These are phyloP conservation scores for Moricandia moricandioides DNA, from an alignment of 345 rosid genomes.

Conservation along the genomic window DNA sequence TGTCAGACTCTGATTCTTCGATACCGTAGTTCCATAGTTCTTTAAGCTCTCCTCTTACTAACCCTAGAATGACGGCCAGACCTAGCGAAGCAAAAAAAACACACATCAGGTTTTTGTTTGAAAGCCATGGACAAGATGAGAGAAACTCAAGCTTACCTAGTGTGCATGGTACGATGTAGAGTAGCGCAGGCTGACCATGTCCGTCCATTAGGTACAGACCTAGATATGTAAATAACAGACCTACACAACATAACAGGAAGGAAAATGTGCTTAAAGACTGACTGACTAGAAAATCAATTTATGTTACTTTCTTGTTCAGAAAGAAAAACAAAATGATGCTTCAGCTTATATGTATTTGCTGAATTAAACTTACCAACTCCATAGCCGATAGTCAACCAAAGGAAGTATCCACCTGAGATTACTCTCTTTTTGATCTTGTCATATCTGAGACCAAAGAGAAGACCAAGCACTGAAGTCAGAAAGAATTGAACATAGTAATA, in stretches of 20 bases:
- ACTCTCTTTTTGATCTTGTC: slow-evolving; percentile 70
- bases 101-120: slow-evolving; percentile 2
- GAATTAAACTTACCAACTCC: slow-evolving; percentile 55
- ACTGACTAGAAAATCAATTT: background rate
- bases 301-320: background rate
- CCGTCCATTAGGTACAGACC: slow-evolving; percentile 93
- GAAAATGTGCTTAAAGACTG: background rate
- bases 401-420: slow-evolving; percentile 56
- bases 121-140: background rate
- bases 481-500: background rate
- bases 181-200: slow-evolving; percentile 96
- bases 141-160: slow-evolving; percentile 53
- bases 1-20: slow-evolving; percentile 34
- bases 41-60: slow-evolving; percentile 68
- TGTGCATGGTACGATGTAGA: slow-evolving; percentile 95
- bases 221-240: slow-evolving; percentile 74
- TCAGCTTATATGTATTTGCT: background rate
- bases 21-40: slow-evolving; percentile 56
- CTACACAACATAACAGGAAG: slow-evolving; percentile 41
- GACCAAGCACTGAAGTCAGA: background rate
- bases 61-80: slow-evolving; percentile 52
- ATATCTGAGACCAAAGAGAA: slow-evolving; percentile 47
- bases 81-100: slow-evolving; percentile 40
- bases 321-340: background rate
- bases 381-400: slow-evolving; percentile 78